Base-by-base conservation (phyloP, 164 flowering plant species). In the Piper longum region DNA sequence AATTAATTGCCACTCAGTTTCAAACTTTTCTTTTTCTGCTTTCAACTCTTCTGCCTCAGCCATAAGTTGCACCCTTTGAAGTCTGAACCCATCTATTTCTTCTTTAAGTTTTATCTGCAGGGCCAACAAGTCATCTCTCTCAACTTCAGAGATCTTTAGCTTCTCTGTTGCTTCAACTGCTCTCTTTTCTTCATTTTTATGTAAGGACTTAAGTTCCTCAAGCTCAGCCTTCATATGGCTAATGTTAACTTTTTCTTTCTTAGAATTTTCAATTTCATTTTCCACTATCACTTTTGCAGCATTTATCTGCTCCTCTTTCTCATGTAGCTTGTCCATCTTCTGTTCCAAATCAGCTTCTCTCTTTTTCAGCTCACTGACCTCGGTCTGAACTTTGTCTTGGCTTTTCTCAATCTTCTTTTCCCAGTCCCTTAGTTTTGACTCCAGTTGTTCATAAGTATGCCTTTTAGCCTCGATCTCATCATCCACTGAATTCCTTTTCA, bases 21-120 rank as follows among this genome's bases (percentile, higher is more conserved):
- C 97, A 72, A 95, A 87, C 60, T 88, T 87, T 13, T 84, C 86
- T 72, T 89, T 91, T 76, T 91, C 91, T n/a, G 74, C 74, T 71
- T 78, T 76, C 77, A 95, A 61, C 63, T 75, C 81, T 26, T 89
- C 90, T 57, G 82, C 87, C 68, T 84, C 82, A 62, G 79, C 83
- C 79, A 83, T 71, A 57, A 87, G 75, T 66, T 86, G 88, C 54
- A 64, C 60, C 70, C 81, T 85, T 69, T 90, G 84, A 54, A 81
- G 82, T 71, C 96, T 85, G 40, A 91, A 73, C 18, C 65, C 57
- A 70, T 91, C 99, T 68, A 95, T 78, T 75, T 95, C 99, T 72
- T 91, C 91, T 64, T 89, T 95, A 13, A 95, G 86, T 64, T 80
- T 88, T 66, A 71, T 69, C 73, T 91, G 96, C 4, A 91, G 67